Evolutionary conservation across 345 rosid genomes (phyloP), one percentile per base, ranked within the genome.

Genomic region (Cardiospermum halicacabum): DNA sequence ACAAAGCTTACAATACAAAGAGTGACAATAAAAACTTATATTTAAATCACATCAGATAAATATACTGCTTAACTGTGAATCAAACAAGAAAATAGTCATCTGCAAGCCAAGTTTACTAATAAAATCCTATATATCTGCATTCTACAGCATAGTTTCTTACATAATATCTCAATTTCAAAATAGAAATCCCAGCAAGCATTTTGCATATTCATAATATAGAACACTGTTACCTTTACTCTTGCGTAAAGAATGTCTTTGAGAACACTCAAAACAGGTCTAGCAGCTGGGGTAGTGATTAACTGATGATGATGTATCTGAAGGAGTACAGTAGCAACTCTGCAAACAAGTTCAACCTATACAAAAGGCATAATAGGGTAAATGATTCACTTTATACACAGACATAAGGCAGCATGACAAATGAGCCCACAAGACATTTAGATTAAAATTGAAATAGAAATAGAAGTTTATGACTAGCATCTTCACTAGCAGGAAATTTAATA

Each of bases 231-330:
- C 96, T 91, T 87, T 60, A 91, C 88, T 75, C 85, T 81, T 15
- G 84, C 63, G 74, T 83, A 78, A 39, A 95, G 84, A 67, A 77
- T 65, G 65, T 85, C 99, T 67, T 78, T 84, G 21, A 91, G 96
- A 64, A 78, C 70, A 10, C 82, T 84, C 74, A 91, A 75, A 32
- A 87, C 42, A 19, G 96, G 87, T 71, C 96, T 81, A 61, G 97
- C 88, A 47, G 90, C 75, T 0, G 96, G 96, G 18, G 96, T 89
- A 36, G 90, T 80, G 50, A 87, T 75, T 78, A 95, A 79, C 67
- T 87, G 96, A 75, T 85, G 73, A 80, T 87, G 75, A 83, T 95
- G 91, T 10, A 72, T 83, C 80, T 86, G 96, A 74, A 95, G 74
- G 53, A 91, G 62, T 66, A 85, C 73, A 2, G 89, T 85, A 58